These are phyloP conservation scores for Willaertia magna DNA, from an alignment of 208 protist genomes.

Conservation along the genomic window DNA sequence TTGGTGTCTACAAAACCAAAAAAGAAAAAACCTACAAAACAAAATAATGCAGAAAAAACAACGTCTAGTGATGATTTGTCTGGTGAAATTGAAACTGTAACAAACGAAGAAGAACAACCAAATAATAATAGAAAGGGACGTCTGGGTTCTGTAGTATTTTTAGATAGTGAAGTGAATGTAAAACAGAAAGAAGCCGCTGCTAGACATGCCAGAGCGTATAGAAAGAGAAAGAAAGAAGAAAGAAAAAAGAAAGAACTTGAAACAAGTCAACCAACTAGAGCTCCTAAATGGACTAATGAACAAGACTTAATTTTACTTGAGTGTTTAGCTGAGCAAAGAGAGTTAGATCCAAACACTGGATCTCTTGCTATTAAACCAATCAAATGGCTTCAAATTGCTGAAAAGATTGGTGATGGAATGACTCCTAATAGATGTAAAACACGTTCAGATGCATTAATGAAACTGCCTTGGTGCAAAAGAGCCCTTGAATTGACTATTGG, in stretches of 20 bases:
- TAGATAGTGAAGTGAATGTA: background rate
- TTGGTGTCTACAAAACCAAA: background rate
- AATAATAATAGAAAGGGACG: background rate
- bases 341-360: background rate
- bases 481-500: background rate
- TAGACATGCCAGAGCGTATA: background rate
- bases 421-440: background rate
- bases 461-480: background rate
- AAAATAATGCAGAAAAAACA: background rate
- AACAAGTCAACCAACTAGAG: background rate
- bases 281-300: background rate
- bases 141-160: background rate
- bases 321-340: background rate
- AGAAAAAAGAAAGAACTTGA: background rate
- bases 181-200: background rate
- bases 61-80: background rate
- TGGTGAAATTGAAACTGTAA: background rate
- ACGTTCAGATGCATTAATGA: background rate
- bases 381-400: background rate
- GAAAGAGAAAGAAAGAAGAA: background rate
- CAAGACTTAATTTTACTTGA: background rate
- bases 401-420: background rate
- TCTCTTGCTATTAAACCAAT: background rate
- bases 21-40: background rate
- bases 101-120: background rate